Evolutionary conservation across 2,329 filamentous ascomycete genomes (phyloP), one percentile per base, ranked within the genome.

Genomic region (Epicoccum nigrum): DNA sequence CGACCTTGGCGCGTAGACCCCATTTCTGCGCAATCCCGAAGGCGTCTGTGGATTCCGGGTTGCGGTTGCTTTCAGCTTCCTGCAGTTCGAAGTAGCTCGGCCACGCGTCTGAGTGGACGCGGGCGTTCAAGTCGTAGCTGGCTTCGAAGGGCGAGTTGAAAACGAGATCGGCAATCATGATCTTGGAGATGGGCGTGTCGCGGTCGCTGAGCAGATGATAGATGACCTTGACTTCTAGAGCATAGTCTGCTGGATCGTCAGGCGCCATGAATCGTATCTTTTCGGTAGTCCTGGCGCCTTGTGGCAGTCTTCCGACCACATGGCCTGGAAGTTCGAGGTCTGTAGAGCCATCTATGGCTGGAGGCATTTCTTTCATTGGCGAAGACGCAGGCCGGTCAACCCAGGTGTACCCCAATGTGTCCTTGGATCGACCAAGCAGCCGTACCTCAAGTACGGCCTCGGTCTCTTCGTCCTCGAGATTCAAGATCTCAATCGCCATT

Each of bases 141-240:
- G 92, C 90, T 74, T 96, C 92, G 63, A 99, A 97, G 0, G 93
- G 91, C 41, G 86, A 87, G 45, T 90, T 85, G 47, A 97, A 82
- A 30, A 85, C 83, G 4, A 97, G 72, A 45, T 87, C 86, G 31
- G 89, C 81, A 1, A 84, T 80, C 17, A 88, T 76, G 2, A 82
- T 84, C 71, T 95, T 93, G 30, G 86, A 85, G 31, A 97, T 88
- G 1, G 88, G 86, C 1, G 92, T 96, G 42, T 89, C 87, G 0
- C 86, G 78, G 67, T 97, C 92, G 5, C 89, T 89, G 2, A 86
- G 78, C 1, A 97, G 80, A 63, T 89, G 85, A 69, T 99, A 99
- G 6, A 85, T 80, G 1, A 88, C 85, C 58, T 86, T 87, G 38
- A 96, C 74, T 20, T 87, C 85, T 25, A 97, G 59, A 13, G 89